phyloP scores from a whole-genome alignment of 768 basidiomycete genomes.

The Zangia roseola region DNA sequence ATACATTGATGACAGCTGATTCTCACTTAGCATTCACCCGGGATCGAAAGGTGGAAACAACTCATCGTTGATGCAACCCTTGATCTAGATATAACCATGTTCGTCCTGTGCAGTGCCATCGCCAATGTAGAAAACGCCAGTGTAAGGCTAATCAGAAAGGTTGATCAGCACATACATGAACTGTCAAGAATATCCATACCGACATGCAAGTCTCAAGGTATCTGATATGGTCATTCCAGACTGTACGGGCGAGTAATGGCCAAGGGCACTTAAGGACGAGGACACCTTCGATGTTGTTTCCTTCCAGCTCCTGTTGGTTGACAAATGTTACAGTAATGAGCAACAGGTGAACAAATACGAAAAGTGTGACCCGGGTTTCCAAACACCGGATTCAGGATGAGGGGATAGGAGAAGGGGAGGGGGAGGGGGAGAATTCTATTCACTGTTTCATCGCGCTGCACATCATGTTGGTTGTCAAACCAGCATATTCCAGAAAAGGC shows the following conservation, averaged over 20 bases:
- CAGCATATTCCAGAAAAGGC: too few relatives aligned
- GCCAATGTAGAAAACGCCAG: conserved; percentile 93
- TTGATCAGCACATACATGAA: conserved; percentile 42
- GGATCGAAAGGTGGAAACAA: conserved; percentile 25
- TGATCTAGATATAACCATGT: conserved; percentile 98
- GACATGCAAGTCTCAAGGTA: conserved; percentile 78
- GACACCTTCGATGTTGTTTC: conserved; percentile 88
- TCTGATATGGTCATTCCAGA: conserved; percentile 90
- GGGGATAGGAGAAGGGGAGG: too few relatives aligned
- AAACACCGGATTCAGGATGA: conserved; percentile 79
- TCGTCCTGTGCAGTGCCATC: conserved; percentile 94
- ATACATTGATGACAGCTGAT: too few relatives aligned
- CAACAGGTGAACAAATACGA: background rate
- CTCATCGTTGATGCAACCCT: conserved; percentile 90
- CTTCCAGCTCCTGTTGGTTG: conserved; percentile 55
- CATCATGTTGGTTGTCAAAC: too few relatives aligned
- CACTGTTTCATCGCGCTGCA: too few relatives aligned
- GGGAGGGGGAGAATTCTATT: too few relatives aligned
- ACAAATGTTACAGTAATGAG: too few relatives aligned
- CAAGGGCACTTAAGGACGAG: conserved; percentile 84
- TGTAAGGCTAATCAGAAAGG: conserved; percentile 56
- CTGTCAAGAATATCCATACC: conserved; percentile 21
- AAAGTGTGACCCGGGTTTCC: conserved; percentile 51
- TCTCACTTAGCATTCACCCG: too few relatives aligned
- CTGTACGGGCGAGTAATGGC: conserved; percentile 93